A percentile compares a stretch with the other conserved stretches of the same genome.
These are phyloP conservation scores for Micractinium conductrix DNA, from an alignment of 139 green algal genomes.

Conservation along the genomic window DNA sequence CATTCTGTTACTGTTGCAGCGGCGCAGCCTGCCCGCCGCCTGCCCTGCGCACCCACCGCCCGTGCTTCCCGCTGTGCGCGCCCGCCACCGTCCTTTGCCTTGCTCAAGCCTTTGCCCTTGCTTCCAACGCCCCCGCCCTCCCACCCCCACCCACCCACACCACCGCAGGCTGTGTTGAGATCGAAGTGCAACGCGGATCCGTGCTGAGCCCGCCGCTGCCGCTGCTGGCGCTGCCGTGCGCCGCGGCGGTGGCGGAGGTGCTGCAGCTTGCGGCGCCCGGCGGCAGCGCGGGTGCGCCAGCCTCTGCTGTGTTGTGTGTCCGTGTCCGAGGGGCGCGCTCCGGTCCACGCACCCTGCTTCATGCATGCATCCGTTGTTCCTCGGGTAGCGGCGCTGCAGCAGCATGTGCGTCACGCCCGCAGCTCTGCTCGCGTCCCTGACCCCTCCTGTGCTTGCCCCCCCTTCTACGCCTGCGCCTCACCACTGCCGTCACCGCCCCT, in stretches of 20 bases:
- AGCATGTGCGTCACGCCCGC: too few relatives aligned
- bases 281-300: neutral
- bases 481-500: neutral
- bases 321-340: too few relatives aligned
- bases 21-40: neutral
- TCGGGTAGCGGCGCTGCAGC: too few relatives aligned
- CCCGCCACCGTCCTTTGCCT: too few relatives aligned
- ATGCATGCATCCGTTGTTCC: too few relatives aligned
- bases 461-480: too few relatives aligned
- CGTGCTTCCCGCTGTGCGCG: too few relatives aligned
- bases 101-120: neutral
- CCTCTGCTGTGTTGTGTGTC: too few relatives aligned
- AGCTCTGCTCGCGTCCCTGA: neutral
- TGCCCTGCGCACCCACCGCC: neutral
- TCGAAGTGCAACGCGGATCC: conserved; percentile 32
- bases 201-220: conserved; percentile 12
- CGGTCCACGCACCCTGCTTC: too few relatives aligned
- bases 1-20: too few relatives aligned
- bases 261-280: conserved; percentile 15
- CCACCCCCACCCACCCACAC: neutral
- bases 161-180: conserved; percentile 15
- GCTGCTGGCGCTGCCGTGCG: conserved; percentile 44
- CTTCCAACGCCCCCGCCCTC: neutral
- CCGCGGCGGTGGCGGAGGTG: conserved; percentile 46
- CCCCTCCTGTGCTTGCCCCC: too few relatives aligned